These are phyloP conservation scores for Didymella exigua DNA, from an alignment of 2,329 filamentous ascomycete genomes.

Conservation along the genomic window DNA sequence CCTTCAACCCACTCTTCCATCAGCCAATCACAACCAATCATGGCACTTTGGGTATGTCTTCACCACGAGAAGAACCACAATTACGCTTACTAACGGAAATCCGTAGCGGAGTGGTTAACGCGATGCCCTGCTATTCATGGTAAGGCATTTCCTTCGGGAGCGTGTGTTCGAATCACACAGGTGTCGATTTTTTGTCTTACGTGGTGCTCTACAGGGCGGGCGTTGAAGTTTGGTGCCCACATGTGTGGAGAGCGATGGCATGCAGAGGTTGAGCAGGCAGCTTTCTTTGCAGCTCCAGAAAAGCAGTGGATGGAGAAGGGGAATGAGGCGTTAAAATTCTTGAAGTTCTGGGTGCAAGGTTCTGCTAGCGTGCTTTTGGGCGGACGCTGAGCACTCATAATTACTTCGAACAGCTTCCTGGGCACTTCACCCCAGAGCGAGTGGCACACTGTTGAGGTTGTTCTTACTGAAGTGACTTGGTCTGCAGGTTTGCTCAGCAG, in stretches of 20 bases:
- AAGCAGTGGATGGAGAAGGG: too few species aligned
- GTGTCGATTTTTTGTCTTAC: conserved; percentile 24
- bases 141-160: conserved; percentile 34
- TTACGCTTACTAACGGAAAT: neutral
- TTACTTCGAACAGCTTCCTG: too few species aligned
- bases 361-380: neutral
- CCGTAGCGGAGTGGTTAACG: conserved; percentile 18
- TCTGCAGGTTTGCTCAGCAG: too few species aligned
- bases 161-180: conserved; percentile 39
- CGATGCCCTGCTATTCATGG: conserved; percentile 21
- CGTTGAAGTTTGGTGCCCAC: too few species aligned
- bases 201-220: neutral
- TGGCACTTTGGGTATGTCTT: conserved; percentile 13
- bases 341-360: neutral
- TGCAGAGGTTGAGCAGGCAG: too few species aligned
- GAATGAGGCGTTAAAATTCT: neutral
- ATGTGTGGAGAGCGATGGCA: neutral
- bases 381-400: too few species aligned
- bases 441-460: too few species aligned
- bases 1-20: neutral
- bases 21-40: conserved; percentile 14
- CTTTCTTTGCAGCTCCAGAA: neutral
- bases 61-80: conserved; percentile 5
- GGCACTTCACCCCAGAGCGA: too few species aligned
- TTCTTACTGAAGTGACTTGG: too few species aligned